Conservation (phyloP, 495 filamentous ascomycete genomes). For the Lasiosphaeria ovina region DNA sequence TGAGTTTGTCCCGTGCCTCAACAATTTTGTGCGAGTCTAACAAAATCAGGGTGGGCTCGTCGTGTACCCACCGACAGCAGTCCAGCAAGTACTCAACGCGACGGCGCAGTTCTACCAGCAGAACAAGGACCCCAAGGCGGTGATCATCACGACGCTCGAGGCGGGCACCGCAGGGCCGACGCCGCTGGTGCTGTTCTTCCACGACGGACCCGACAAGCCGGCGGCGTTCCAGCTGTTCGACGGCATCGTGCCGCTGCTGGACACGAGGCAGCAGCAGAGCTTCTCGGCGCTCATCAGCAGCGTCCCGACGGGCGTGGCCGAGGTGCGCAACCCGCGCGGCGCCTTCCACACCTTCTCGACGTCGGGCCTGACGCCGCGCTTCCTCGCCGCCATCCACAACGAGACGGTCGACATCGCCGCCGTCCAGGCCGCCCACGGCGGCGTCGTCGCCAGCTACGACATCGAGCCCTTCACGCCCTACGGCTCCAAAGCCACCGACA, state of each 20-base stretch:
- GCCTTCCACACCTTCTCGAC: constrained; percentile 27
- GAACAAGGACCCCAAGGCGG: constrained; percentile 38
- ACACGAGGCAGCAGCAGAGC: constrained; percentile 48
- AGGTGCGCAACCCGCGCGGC: constrained; percentile 19
- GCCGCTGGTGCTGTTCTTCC: constrained; percentile 56
- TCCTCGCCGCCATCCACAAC: constrained; percentile 17
- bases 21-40: not conserved
- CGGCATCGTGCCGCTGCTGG: constrained; percentile 45
- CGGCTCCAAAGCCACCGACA: constrained; percentile 23
- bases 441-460: constrained; percentile 20
- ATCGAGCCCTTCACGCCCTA: constrained; percentile 29
- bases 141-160: constrained; percentile 54
- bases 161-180: constrained; percentile 44
- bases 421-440: constrained; percentile 8
- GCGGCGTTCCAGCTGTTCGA: constrained; percentile 55
- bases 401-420: constrained; percentile 17
- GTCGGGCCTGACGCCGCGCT: constrained; percentile 13
- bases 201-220: constrained; percentile 58
- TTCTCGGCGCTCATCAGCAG: constrained; percentile 46
- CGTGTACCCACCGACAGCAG: constrained; percentile 29
- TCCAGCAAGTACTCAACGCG: constrained; percentile 49
- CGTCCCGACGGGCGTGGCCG: constrained; percentile 17
- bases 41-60: constrained; percentile 44
- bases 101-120: constrained; percentile 50
- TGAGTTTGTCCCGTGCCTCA: not conserved